phyloP scores from a whole-genome alignment of 1,284 basidiomycete genomes.

The Exobasidium rhododendri region DNA sequence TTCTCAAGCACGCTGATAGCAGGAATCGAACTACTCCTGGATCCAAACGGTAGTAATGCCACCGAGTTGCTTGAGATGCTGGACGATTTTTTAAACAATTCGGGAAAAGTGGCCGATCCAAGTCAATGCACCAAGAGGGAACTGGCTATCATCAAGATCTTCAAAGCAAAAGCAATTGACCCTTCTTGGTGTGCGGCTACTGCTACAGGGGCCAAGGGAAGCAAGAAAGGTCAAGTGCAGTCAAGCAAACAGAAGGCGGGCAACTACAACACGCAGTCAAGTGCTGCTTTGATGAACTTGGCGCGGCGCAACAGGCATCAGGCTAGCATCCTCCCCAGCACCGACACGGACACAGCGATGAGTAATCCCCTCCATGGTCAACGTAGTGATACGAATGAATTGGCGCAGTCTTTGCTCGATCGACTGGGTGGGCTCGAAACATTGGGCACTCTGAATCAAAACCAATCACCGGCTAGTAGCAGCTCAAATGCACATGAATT shows the following conservation, averaged over 20 bases:
- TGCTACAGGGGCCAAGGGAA: constrained; percentile 12
- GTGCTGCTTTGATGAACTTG: background rate
- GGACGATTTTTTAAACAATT: constrained; percentile 49
- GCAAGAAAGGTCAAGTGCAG: background rate
- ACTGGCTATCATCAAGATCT: constrained; percentile 50
- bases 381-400: constrained; percentile 4
- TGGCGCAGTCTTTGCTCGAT: constrained; percentile 14
- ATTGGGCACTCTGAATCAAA: constrained; percentile 4
- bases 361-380: background rate
- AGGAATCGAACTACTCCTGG: constrained; percentile 47
- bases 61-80: constrained; percentile 34
- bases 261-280: background rate
- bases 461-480: constrained; percentile 11
- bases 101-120: constrained; percentile 25
- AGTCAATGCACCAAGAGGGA: constrained; percentile 48
- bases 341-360: no score
- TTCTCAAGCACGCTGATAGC: constrained; percentile 48
- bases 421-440: constrained; percentile 14
- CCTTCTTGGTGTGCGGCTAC: constrained; percentile 44
- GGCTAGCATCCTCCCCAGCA: no score
- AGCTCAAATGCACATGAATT: background rate
- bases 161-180: constrained; percentile 42
- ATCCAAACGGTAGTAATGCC: constrained; percentile 35
- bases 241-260: background rate
- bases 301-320: background rate